Evolutionary conservation across 495 filamentous ascomycete genomes (phyloP).

Genomic region (Xylona heveae): DNA sequence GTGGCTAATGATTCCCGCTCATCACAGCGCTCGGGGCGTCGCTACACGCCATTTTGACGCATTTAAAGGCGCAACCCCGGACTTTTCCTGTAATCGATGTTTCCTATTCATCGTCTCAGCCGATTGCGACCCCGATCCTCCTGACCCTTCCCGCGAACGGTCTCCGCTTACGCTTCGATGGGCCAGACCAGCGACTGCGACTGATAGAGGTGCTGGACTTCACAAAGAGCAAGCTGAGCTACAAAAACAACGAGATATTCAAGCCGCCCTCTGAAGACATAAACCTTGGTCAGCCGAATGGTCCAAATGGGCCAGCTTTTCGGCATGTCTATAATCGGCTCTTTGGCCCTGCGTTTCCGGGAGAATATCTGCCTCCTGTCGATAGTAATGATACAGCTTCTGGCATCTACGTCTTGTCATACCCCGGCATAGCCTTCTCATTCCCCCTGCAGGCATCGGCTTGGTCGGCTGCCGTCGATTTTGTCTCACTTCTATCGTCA

Average conservation of each 20-base stretch:
- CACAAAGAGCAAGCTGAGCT: constrained; percentile 56
- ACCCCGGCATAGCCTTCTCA: constrained; percentile 79
- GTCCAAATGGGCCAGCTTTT: constrained; percentile 51
- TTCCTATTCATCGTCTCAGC: constrained; percentile 45
- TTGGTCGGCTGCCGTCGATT: constrained; percentile 68
- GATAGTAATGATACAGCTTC: constrained; percentile 23
- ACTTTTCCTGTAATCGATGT: constrained; percentile 67
- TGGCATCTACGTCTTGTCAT: constrained; percentile 69
- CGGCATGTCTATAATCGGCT: constrained; percentile 79
- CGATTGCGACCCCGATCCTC: constrained; percentile 48
- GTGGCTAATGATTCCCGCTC: not conserved
- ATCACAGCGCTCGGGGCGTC: constrained; percentile 69
- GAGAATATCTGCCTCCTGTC: constrained; percentile 58
- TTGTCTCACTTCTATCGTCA: constrained; percentile 68
- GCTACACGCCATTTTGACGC: constrained; percentile 66
- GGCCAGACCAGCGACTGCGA: constrained; percentile 73
- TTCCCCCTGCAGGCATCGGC: constrained; percentile 58
- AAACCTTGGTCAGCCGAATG: constrained; percentile 8
- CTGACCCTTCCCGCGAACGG: constrained; percentile 66
- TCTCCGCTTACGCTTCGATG: constrained; percentile 78
- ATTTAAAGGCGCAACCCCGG: constrained; percentile 65
- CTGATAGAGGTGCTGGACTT: constrained; percentile 86
- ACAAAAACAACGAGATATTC: constrained; percentile 70
- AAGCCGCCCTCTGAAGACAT: constrained; percentile 32
- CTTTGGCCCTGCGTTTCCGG: constrained; percentile 77